A percentile compares a stretch with the other conserved stretches of the same genome.
phyloP scores from a whole-genome alignment of 179 eudicot genomes.

The Silene coronaria region DNA sequence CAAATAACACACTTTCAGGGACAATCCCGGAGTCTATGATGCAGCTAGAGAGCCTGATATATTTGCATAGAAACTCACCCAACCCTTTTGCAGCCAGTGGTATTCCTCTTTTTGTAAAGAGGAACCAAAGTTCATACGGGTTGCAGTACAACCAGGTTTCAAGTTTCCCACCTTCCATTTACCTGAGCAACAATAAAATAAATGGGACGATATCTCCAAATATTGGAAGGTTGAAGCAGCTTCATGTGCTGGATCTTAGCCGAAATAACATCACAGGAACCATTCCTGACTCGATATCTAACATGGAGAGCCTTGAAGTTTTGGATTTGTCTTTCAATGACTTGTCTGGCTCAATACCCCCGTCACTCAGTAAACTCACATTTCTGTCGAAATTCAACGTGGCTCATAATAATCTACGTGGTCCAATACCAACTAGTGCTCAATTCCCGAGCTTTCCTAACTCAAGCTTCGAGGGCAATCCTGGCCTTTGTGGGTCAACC shows the following conservation, averaged over 20 bases:
- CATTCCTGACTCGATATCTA: conserved; percentile 67
- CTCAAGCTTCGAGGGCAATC: conserved; percentile 85
- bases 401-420: conserved; percentile 66
- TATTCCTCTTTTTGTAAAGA: conserved; percentile 71
- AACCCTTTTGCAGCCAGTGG: conserved; percentile 40
- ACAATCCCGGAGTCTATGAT: conserved; percentile 61
- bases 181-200: conserved; percentile 55
- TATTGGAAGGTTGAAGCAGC: conserved; percentile 63
- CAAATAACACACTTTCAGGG: conserved; percentile 74
- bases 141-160: conserved; percentile 79
- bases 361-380: conserved; percentile 56
- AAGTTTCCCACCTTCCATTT: conserved; percentile 81
- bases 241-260: conserved; percentile 81
- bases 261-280: conserved; percentile 58
- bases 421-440: conserved; percentile 61
- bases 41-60: conserved; percentile 57
- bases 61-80: conserved; percentile 26
- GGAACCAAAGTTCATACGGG: conserved; percentile 67
- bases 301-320: conserved; percentile 59
- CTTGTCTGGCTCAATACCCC: conserved; percentile 67
- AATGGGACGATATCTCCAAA: conserved; percentile 61
- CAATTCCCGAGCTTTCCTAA: conserved; percentile 71
- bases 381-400: conserved; percentile 80
- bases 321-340: conserved; percentile 68
- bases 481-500: conserved; percentile 69